These are phyloP conservation scores for Pseudopyricularia javanii DNA, from an alignment of 2,329 filamentous ascomycete genomes.

Conservation along the genomic window DNA sequence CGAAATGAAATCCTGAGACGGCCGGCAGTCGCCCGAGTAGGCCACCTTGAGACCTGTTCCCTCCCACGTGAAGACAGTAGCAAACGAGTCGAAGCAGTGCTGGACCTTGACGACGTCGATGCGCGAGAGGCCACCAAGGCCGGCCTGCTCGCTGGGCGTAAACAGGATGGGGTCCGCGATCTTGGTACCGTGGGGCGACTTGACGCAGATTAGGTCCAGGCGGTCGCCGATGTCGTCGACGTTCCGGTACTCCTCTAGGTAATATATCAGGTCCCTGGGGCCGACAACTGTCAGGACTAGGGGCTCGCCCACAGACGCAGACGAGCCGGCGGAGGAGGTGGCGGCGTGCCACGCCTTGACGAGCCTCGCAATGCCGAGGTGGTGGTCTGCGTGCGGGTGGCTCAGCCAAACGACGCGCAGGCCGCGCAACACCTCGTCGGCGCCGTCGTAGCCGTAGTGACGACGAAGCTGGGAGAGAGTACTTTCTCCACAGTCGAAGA, in stretches of 20 bases:
- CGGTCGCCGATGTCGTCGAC: slow-evolving; percentile 65
- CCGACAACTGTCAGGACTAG: slow-evolving; percentile 51
- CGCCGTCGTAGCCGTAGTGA: slow-evolving; percentile 51
- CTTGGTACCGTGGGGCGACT: slow-evolving; percentile 3
- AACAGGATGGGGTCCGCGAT: slow-evolving; percentile 15
- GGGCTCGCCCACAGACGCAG: slow-evolving; percentile 13
- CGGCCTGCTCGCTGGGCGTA: slow-evolving; percentile 25
- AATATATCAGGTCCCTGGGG: slow-evolving; percentile 57
- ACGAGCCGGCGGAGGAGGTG: slow-evolving; percentile 26
- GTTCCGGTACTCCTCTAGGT: slow-evolving; percentile 66
- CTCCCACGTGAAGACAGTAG: slow-evolving; percentile 65
- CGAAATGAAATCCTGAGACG: slow-evolving; percentile 53
- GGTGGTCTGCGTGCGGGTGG: slow-evolving; percentile 92
- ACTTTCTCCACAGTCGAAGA: slow-evolving; percentile 87
- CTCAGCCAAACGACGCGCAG: slow-evolving; percentile 83
- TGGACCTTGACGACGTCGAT: slow-evolving; percentile 57
- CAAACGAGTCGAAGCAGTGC: slow-evolving; percentile 73
- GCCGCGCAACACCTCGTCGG: slow-evolving; percentile 61
- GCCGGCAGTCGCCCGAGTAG: slow-evolving; percentile 90
- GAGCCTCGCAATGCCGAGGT: slow-evolving; percentile 73
- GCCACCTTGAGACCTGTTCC: slow-evolving; percentile 66
- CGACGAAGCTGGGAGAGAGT: slow-evolving; percentile 80
- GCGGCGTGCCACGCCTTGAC: slow-evolving; percentile 67
- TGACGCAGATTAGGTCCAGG: slow-evolving; percentile 20
- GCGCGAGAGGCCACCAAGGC: slow-evolving; percentile 44